Evolutionary conservation across 2,329 filamentous ascomycete species (phyloP).

Genomic region (Didymella sp.): DNA sequence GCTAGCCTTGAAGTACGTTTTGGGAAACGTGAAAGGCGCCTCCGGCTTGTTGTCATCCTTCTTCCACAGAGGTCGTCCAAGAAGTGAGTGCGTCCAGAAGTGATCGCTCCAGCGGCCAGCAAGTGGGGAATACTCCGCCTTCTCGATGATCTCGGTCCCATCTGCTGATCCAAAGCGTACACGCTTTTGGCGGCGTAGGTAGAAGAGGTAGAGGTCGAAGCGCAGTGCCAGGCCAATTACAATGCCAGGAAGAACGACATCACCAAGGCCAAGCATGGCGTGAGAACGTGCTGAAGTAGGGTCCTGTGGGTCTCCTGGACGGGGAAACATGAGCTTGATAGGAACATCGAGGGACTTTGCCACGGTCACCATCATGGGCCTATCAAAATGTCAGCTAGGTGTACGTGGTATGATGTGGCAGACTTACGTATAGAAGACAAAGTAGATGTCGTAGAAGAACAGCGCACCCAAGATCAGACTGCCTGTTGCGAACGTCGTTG

Average conservation of each 20-base stretch:
- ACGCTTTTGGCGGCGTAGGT: slow-evolving; percentile 68
- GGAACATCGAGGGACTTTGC: slow-evolving; percentile 89
- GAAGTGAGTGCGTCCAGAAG: slow-evolving; percentile 70
- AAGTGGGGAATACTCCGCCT: slow-evolving; percentile 55
- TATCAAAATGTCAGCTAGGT: slow-evolving; percentile 36
- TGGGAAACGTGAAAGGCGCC: slow-evolving; percentile 66
- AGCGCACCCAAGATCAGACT: slow-evolving; percentile 77
- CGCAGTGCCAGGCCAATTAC: slow-evolving; percentile 86
- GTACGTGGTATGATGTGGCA: neutral
- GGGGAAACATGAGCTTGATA: slow-evolving; percentile 86
- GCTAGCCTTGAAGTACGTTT: slow-evolving; percentile 83
- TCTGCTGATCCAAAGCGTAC: slow-evolving; percentile 20
- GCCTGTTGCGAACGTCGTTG: slow-evolving; percentile 84
- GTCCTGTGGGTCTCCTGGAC: slow-evolving; percentile 60
- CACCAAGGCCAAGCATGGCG: slow-evolving; percentile 90
- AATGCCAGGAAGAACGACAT: slow-evolving; percentile 91
- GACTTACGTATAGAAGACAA: slow-evolving; percentile 81
- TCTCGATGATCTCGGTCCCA: slow-evolving; percentile 34
- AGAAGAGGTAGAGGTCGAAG: slow-evolving; percentile 89
- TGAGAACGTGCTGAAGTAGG: slow-evolving; percentile 52
- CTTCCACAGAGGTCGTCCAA: slow-evolving; percentile 37
- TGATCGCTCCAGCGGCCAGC: slow-evolving; percentile 82
- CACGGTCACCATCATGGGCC: slow-evolving; percentile 83
- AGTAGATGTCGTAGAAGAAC: slow-evolving; percentile 95
- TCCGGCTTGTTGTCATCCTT: slow-evolving; percentile 25